A percentile compares a stretch with the other conserved stretches of the same genome.
Evolutionary conservation across 2,329 filamentous ascomycete species (phyloP).

Genomic region (Calonectria hawksworthii): DNA sequence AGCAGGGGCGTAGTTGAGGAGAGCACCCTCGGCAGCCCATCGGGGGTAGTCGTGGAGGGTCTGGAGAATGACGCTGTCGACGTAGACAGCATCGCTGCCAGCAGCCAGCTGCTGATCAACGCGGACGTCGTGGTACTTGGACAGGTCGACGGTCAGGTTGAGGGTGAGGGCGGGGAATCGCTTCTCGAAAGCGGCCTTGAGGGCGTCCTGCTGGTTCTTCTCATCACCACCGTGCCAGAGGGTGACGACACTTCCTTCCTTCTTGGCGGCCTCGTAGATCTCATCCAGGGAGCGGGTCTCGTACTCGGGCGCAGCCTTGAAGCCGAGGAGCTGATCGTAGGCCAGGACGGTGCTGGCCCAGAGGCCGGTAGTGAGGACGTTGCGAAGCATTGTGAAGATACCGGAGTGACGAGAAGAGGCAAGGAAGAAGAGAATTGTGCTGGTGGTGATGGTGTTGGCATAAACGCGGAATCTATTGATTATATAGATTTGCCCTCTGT

Average conservation of each 20-base stretch:
- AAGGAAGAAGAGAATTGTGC: neutral
- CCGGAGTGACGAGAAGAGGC: neutral
- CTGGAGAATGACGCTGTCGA: slow-evolving; percentile 61
- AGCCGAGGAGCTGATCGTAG: slow-evolving; percentile 46
- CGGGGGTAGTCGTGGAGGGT: slow-evolving; percentile 66
- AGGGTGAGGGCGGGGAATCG: slow-evolving; percentile 65
- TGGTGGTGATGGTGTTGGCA: neutral
- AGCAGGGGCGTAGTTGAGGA: slow-evolving; percentile 64
- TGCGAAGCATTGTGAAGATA: slow-evolving; percentile 23
- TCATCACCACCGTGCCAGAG: slow-evolving; percentile 66
- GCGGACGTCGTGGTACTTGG: slow-evolving; percentile 66
- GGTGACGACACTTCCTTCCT: slow-evolving; percentile 61
- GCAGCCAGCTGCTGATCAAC: slow-evolving; percentile 61
- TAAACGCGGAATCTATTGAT: neutral
- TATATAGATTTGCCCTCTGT: neutral
- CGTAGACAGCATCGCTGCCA: slow-evolving; percentile 49
- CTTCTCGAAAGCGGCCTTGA: slow-evolving; percentile 60
- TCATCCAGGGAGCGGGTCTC: slow-evolving; percentile 64
- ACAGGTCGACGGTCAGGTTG: slow-evolving; percentile 67
- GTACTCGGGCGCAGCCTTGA: slow-evolving; percentile 35
- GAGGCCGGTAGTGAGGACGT: slow-evolving; percentile 18
- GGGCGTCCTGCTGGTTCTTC: slow-evolving; percentile 51
- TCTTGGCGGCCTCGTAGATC: slow-evolving; percentile 63
- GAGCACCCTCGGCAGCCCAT: slow-evolving; percentile 62
- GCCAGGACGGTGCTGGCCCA: slow-evolving; percentile 26